Evolutionary conservation across 2,329 filamentous ascomycete genomes (phyloP).

Genomic region (Colletotrichum sp.): DNA sequence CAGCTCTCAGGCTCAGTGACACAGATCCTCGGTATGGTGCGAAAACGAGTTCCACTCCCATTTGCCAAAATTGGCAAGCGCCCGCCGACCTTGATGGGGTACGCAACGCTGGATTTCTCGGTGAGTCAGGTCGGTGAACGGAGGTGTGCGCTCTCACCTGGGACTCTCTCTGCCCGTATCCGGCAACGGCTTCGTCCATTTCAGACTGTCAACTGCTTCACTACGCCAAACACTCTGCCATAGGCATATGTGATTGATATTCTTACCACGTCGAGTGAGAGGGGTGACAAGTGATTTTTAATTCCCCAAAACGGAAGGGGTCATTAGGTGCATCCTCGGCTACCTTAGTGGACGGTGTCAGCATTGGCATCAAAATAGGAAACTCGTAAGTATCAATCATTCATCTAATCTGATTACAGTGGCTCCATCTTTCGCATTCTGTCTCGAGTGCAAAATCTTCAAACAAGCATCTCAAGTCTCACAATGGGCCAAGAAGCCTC

Average conservation of each 20-base stretch:
- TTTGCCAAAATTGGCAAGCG: neutral
- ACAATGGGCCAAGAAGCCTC: slow-evolving; percentile 28
- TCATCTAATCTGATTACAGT: neutral
- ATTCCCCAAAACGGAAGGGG: neutral
- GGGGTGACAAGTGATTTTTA: neutral
- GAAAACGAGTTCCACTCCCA: neutral
- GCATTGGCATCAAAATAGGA: neutral
- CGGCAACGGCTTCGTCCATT: neutral
- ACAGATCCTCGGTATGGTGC: neutral
- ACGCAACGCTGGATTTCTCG: neutral
- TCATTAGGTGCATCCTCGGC: neutral
- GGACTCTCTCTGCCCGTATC: neutral
- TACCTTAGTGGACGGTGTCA: neutral
- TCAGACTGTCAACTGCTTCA: neutral
- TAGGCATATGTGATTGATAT: neutral
- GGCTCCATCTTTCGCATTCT: neutral
- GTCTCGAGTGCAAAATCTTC: neutral
- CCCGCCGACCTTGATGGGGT: neutral
- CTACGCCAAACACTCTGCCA: neutral
- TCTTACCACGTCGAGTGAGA: neutral
- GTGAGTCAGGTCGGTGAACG: neutral
- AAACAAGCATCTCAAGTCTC: neutral
- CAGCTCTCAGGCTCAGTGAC: neutral
- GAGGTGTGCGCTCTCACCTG: neutral
- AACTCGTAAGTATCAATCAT: neutral